Percentiles rank a stretch among this genome's conserved stretches.
phyloP scores from a whole-genome alignment of 1,284 basidiomycete species.

The Hypsizygus ulmarius region DNA sequence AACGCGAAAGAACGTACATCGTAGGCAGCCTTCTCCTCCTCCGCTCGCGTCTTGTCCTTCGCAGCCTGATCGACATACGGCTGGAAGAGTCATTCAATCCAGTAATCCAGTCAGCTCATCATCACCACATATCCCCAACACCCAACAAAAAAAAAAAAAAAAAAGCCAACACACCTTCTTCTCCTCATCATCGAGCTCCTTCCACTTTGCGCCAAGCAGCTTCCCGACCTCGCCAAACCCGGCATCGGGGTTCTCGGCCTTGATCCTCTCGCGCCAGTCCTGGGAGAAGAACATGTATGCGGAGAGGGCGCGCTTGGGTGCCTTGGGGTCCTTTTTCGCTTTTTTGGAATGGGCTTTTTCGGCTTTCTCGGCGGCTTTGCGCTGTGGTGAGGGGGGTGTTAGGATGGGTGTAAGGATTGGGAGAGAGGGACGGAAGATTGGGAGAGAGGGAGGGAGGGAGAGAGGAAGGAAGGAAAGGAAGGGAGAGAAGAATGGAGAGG shows the following conservation, averaged over 20 bases:
- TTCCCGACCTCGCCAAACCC: conserved; percentile 91
- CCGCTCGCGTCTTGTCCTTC: conserved; percentile 82
- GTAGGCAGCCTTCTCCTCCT: conserved; percentile 77
- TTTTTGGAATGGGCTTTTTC: conserved; percentile 52
- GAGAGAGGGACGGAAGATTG: neutral
- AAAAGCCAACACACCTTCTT: conserved; percentile 63
- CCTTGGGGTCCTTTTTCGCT: conserved; percentile 77
- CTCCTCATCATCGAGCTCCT: conserved; percentile 79
- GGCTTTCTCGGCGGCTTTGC: conserved; percentile 72
- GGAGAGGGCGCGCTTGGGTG: conserved; percentile 88
- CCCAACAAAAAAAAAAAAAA: conserved; percentile 4
- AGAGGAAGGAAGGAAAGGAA: neutral
- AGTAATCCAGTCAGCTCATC: too few species aligned
- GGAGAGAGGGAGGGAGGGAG: neutral
- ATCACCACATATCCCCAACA: too few species aligned
- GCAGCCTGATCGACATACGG: conserved; percentile 90
- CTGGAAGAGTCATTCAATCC: conserved; percentile 39
- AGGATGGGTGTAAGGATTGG: neutral
- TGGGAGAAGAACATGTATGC: conserved; percentile 99
- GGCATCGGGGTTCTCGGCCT: conserved; percentile 92
- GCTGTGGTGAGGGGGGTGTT: conserved; percentile 37
- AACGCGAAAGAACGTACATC: conserved; percentile 47
- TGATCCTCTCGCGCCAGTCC: conserved; percentile 94
- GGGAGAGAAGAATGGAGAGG: neutral
- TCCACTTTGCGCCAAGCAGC: conserved; percentile 88